Percentiles rank a stretch among this genome's conserved stretches.
These are phyloP conservation scores for Amanita inopinata DNA, from an alignment of 768 basidiomycete species.

Conservation along the genomic window DNA sequence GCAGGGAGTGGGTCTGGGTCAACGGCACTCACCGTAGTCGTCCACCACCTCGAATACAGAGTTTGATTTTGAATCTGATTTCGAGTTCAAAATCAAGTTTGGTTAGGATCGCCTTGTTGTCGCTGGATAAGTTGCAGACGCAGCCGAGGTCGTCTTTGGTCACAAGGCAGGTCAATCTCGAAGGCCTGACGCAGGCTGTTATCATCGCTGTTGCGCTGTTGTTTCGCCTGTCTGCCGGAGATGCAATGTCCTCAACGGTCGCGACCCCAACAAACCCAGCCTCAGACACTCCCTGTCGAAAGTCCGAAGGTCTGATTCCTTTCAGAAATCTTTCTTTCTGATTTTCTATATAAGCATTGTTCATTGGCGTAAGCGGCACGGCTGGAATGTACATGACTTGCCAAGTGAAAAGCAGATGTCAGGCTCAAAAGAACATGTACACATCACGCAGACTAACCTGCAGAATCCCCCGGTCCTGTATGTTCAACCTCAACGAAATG, in stretches of 20 bases:
- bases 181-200: too few relatives aligned
- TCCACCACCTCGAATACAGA: too few relatives aligned
- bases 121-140: too few relatives aligned
- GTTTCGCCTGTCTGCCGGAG: conserved; percentile 30
- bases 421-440: background rate
- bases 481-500: conserved; percentile 45
- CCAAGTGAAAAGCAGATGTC: background rate
- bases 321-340: conserved; percentile 55
- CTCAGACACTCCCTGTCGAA: conserved; percentile 36
- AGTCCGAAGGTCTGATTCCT: conserved; percentile 64
- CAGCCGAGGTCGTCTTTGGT: too few relatives aligned
- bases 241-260: conserved; percentile 24
- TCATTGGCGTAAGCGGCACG: conserved; percentile 53
- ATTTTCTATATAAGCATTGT: conserved; percentile 47
- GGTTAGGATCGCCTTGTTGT: too few relatives aligned
- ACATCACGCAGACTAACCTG: conserved; percentile 26
- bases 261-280: conserved; percentile 27
- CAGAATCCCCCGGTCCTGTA: conserved; percentile 43
- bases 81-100: too few relatives aligned
- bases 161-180: too few relatives aligned
- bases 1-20: too few relatives aligned
- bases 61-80: too few relatives aligned
- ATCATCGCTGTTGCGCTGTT: too few relatives aligned
- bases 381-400: conserved; percentile 75
- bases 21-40: too few relatives aligned